Evolutionary conservation across 352 stramenopile species (phyloP).

Genomic region (Phytophthora tubulina): DNA sequence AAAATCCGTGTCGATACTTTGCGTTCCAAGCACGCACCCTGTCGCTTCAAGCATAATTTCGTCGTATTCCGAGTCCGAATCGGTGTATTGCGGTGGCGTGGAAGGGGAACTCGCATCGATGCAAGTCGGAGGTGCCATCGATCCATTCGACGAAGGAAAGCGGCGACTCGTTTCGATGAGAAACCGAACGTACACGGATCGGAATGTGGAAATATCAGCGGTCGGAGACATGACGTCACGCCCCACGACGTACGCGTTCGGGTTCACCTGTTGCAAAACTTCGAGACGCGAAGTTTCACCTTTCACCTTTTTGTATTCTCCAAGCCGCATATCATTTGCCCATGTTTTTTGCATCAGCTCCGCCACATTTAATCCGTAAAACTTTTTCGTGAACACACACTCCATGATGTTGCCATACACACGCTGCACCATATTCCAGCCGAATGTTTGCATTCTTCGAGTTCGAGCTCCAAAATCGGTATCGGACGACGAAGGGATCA

Average conservation of each 20-base stretch:
- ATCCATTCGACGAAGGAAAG: slow-evolving; percentile 13
- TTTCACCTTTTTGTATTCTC: slow-evolving; percentile 51
- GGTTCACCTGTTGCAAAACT: slow-evolving; percentile 47
- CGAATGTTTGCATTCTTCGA: slow-evolving; percentile 36
- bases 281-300: slow-evolving; percentile 48
- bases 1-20: slow-evolving; percentile 46
- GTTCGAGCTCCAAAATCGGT: slow-evolving; percentile 23
- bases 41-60: slow-evolving; percentile 30
- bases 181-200: slow-evolving; percentile 54
- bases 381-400: slow-evolving; percentile 53
- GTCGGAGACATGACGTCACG: slow-evolving; percentile 48
- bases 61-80: slow-evolving; percentile 24
- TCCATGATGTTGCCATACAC: slow-evolving; percentile 45
- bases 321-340: slow-evolving; percentile 51
- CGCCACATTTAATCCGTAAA: slow-evolving; percentile 38
- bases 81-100: slow-evolving; percentile 16
- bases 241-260: slow-evolving; percentile 47
- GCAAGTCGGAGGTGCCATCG: slow-evolving; percentile 4
- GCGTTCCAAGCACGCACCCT: slow-evolving; percentile 52
- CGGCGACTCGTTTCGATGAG: slow-evolving; percentile 45
- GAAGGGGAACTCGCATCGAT: slow-evolving; percentile 29
- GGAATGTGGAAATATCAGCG: slow-evolving; percentile 41
- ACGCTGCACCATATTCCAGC: slow-evolving; percentile 51
- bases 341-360: slow-evolving; percentile 52
- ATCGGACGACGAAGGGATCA: slow-evolving; percentile 35